Evolutionary conservation across 352 stramenopile species (phyloP).

Genomic region (Phytopythium montanum): DNA sequence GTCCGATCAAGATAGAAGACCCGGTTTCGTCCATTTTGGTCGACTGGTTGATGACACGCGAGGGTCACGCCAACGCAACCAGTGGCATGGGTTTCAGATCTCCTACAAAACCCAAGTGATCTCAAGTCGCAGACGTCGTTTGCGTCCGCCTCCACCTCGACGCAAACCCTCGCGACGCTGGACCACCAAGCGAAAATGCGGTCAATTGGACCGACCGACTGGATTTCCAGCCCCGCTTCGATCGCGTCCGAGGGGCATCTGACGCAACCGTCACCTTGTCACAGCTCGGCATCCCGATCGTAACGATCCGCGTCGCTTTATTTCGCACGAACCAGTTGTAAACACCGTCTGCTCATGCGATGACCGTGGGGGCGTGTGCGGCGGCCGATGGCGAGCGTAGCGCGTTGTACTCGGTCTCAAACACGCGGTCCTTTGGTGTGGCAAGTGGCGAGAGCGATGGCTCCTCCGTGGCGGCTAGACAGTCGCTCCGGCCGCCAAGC

Average conservation of each 20-base stretch:
- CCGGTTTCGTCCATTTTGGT: neutral
- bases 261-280: neutral
- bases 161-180: conserved; percentile 4
- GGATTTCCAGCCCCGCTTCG: neutral
- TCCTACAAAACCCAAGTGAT: neutral
- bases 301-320: neutral
- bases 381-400: conserved; percentile 1
- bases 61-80: neutral
- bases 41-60: neutral
- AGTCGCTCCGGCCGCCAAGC: conserved; percentile 7
- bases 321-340: neutral
- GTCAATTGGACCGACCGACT: neutral
- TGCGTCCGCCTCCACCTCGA: neutral
- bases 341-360: neutral
- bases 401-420: neutral
- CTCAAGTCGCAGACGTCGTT: neutral
- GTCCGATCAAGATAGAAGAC: neutral
- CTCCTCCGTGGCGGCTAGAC: conserved; percentile 1
- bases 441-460: neutral
- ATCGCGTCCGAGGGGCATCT: neutral
- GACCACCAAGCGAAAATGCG: conserved; percentile 6
- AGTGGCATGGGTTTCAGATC: neutral
- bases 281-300: neutral
- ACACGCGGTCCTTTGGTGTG: conserved; percentile 10
- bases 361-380: neutral